phyloP scores from a whole-genome alignment of 108 stramenopile species.

The Cyclotella cryptica region DNA sequence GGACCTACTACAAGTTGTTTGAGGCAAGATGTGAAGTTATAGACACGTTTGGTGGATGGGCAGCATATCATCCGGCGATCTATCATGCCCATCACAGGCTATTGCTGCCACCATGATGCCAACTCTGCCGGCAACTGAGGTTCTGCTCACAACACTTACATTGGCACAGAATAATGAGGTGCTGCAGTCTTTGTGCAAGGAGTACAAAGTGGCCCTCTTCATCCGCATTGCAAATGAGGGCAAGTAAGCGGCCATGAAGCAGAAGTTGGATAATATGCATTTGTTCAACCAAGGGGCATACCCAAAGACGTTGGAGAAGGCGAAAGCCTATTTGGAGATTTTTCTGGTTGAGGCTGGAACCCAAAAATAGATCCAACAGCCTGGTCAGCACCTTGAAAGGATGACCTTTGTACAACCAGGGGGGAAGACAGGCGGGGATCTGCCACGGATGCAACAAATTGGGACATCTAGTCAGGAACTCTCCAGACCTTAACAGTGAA shows the following conservation, averaged over 20 bases:
- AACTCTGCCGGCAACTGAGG: neutral
- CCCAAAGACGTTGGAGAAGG: no score
- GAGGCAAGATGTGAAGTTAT: neutral
- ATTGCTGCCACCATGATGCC: no score
- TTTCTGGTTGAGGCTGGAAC: neutral
- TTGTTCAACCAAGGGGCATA: no score
- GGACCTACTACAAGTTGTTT: no score
- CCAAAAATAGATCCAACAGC: neutral
- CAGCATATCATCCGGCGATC: neutral
- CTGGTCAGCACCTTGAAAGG: neutral
- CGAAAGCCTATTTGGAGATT: neutral
- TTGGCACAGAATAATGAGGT: neutral
- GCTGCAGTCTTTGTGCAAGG: neutral
- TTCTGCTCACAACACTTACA: neutral
- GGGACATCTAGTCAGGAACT: no score
- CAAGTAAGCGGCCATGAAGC: no score
- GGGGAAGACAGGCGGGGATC: neutral
- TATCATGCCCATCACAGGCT: neutral
- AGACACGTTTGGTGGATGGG: neutral
- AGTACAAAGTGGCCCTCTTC: no score
- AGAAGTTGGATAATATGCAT: no score
- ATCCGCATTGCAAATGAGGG: no score
- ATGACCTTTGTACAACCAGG: neutral
- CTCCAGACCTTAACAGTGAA: neutral
- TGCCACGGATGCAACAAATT: neutral